Conservation (phyloP, 73 alveolate genomes). For the Tetrahymena elliotti region DNA sequence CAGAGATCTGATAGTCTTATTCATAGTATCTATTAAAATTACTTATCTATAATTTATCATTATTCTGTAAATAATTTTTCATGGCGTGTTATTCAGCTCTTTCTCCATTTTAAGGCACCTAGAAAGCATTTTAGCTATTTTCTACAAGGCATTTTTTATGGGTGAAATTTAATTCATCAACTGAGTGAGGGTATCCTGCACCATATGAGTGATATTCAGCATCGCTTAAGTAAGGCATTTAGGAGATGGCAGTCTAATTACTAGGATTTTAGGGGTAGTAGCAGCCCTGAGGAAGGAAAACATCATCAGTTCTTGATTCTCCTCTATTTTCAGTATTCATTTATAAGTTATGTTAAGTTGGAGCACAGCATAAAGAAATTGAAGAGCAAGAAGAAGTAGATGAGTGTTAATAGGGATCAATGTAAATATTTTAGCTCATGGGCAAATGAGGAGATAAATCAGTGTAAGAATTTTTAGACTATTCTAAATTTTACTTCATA, state of each 20-base stretch:
- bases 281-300: background rate
- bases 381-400: background rate
- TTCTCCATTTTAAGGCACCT: background rate
- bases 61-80: background rate
- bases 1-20: background rate
- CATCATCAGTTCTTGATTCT: background rate
- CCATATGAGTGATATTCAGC: background rate
- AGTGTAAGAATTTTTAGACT: background rate
- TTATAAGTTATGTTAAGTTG: background rate
- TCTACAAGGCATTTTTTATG: background rate
- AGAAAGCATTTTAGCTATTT: background rate
- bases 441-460: background rate
- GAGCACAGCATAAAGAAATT: background rate
- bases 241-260: background rate
- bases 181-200: background rate
- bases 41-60: background rate
- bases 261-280: background rate
- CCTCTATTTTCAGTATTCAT: background rate
- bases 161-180: background rate
- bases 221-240: background rate
- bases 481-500: background rate
- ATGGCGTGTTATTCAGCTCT: background rate
- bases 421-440: background rate
- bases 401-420: background rate
- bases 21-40: background rate